Evolutionary conservation across 139 green algal genomes (phyloP), one percentile per base, ranked within the genome.

Genomic region (Nannochloris sp.): DNA sequence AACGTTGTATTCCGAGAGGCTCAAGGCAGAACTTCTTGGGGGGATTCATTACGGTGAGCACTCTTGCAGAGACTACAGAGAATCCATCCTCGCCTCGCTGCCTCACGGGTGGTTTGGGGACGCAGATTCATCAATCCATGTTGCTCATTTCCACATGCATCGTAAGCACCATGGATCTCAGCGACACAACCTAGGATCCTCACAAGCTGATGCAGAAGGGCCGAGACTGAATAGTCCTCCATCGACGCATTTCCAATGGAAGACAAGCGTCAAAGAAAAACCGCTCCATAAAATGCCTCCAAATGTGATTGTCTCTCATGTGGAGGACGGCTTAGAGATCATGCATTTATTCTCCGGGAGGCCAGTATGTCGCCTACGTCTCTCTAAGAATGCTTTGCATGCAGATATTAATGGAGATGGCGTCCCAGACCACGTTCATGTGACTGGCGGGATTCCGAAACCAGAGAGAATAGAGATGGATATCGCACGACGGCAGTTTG

Each of bases 351-450:
- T 87, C 78, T 83, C 74, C 53, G 91, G 91, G 57, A 56, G 54
- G 36, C 81, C 84, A 2, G 75, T 94, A 24, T 95, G 87, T 71
- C 83, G 85, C 76, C 82, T 97, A 53, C 81, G 88, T 64, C 73
- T 97, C 55, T 68, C 80, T 6, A 40, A 69, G 8, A 48, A 70
- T 19, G 78, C 78, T n/a, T 79, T 97, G 56, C 93, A 98, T 31
- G 82, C 73, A 0, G 93, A 98, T 75, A 61, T 98, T 15, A 94
- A 98, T 62, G 88, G 87, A 4, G 93, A 98, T 66, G 91, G 93
- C 3, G 83, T 97, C 8, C 74, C 96, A 6, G 93, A 98, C 64
- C 88, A 97, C 70, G 71, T 97, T 5, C 69, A 81, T 48, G 77
- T 53, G 18, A n/a, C 29, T 21, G 73, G 62, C 62, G 70, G 70